Evolutionary conservation across 83 land plant species (phyloP).

Genomic region (Picea engelmannii): DNA sequence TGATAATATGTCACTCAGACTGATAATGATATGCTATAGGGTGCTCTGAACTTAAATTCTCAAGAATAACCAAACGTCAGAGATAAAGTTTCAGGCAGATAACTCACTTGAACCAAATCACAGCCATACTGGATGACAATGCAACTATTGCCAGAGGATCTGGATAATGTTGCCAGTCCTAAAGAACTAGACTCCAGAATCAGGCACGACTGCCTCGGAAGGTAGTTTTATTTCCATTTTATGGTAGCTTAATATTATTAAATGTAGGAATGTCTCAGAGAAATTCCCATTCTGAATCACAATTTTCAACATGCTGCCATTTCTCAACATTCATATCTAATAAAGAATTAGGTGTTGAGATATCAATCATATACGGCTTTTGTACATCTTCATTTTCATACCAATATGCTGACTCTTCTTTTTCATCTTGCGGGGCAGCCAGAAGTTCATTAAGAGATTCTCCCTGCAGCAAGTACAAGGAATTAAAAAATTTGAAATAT

Average conservation of each 20-base stretch:
- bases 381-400: slow-evolving; percentile 1
- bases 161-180: background rate
- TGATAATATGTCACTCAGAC: background rate
- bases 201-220: background rate
- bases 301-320: slow-evolving; percentile 2
- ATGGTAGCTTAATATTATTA: background rate
- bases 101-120: background rate
- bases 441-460: background rate
- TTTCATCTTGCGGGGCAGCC: background rate
- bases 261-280: background rate
- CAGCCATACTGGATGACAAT: background rate
- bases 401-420: slow-evolving; percentile 4
- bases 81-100: background rate
- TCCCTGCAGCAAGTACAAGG: background rate
- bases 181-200: background rate
- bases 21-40: background rate
- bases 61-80: background rate
- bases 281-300: background rate
- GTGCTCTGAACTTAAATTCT: background rate
- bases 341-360: background rate
- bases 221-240: background rate
- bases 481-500: background rate
- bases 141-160: background rate
- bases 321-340: background rate
- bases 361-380: background rate